Evolutionary conservation across 345 rosid genomes (phyloP), one percentile per base, ranked within the genome.

Genomic region (Jatropha curcas): DNA sequence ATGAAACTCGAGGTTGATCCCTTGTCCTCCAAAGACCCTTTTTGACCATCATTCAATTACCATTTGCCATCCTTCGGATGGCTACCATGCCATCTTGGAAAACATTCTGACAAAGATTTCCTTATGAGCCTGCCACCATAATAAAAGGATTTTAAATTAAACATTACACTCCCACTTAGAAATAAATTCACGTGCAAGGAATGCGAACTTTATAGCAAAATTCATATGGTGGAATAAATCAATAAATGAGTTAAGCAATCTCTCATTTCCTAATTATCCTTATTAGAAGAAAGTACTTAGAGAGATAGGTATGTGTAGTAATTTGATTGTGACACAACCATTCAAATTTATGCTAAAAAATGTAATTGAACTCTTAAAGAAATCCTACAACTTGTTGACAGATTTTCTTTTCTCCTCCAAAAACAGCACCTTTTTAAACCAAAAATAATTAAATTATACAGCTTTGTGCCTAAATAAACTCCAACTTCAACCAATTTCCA

Each of bases 31-130:
- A 96, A 96, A 67, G 93, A 98, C 86, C n/a, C n/a, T n/a, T n/a
- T 91, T 96, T 58, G 83, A 78, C 60, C 99, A 96, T 72, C 93
- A 98, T 88, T 96, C 99, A 80, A 96, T 90, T 76, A 96, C 94
- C 97, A 96, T 89, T n/a, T 64, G 99, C 99, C 99, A 96, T 90
- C 83, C 83, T 90, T 93, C 39, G 98, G 99, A 83, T 96, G 97
- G 84, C 97, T n/a, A n/a, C 93, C 16, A 81, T 76, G 46, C 98
- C 94, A 79, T 89, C 92, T 76, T 77, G 90, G 80, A 96, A 96
- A 60, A 96, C 98, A 78, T 81, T 91, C n/a, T 69, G 87, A 82
- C 80, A 96, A 81, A 31, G 98, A 93, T 76, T 96, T 96, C 83
- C 78, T 87, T 35, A n/a, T n/a, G 91, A 89, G 34, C 92, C 99